phyloP scores from a whole-genome alignment of 1,284 basidiomycete genomes.

The Sanguinoderma infundibulare region DNA sequence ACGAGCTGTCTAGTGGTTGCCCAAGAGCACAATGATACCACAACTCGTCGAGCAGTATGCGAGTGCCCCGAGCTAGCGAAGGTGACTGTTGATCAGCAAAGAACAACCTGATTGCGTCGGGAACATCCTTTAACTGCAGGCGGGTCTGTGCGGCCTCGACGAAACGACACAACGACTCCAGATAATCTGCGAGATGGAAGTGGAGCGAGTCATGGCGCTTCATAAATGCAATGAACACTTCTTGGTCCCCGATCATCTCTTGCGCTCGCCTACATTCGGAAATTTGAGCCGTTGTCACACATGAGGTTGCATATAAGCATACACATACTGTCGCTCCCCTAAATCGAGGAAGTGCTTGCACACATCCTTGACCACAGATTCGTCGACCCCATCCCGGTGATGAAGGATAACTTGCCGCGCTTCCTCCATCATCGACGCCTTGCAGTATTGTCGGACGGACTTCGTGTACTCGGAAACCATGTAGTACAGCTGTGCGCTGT shows the following conservation, averaged over 20 bases:
- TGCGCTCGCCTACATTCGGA: conserved; percentile 36
- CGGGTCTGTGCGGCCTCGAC: conserved; percentile 61
- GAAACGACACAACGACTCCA: conserved; percentile 46
- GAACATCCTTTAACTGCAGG: conserved; percentile 46
- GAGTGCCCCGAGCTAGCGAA: conserved; percentile 14
- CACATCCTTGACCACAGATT: not conserved
- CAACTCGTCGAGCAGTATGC: conserved; percentile 23
- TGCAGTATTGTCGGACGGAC: conserved; percentile 38
- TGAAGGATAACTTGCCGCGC: not conserved
- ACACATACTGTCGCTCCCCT: not conserved
- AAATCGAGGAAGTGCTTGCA: not conserved
- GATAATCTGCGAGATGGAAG: conserved; percentile 46
- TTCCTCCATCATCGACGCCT: not conserved
- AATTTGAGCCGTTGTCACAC: not conserved
- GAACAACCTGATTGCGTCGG: conserved; percentile 52
- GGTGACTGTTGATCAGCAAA: conserved; percentile 36
- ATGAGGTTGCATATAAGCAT: not conserved
- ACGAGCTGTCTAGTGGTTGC: not conserved
- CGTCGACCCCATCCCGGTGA: not conserved
- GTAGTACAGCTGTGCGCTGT: conserved; percentile 43
- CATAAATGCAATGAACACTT: conserved; percentile 51
- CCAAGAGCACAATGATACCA: conserved; percentile 15
- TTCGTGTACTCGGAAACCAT: conserved; percentile 51
- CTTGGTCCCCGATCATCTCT: conserved; percentile 43
- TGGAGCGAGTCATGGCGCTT: conserved; percentile 58